Evolutionary conservation across 1,284 basidiomycete genomes (phyloP), one percentile per base, ranked within the genome.

Genomic region (Amylostereum chailletii): DNA sequence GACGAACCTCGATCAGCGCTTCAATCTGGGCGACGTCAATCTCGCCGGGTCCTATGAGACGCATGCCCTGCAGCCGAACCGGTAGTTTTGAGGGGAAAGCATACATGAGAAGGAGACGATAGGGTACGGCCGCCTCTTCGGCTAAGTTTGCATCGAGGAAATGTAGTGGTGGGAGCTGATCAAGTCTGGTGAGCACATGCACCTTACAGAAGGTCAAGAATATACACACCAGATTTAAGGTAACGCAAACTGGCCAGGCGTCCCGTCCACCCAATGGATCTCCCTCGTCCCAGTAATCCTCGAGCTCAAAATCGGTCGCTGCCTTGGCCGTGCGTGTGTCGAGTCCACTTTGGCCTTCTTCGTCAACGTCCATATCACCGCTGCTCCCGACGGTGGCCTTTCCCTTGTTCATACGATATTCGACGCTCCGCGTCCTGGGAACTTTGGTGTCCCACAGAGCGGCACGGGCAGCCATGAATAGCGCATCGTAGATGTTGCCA

Each of bases 251-350:
- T 2, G 89, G 89, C 81, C 89, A 86, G 8, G 60, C 54, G 3
- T 83, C 77, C 47, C 77, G 66, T 2, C 76, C 79, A 44, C 68
- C 71, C 40, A 91, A 61, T 4, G 69, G 64, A 50, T 82, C 82
- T 0, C 89, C 89, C 57, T 90, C 87, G 55, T 89, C 88, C 86
- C 86, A 89, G 55, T 83, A 87, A 64, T 91, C 88, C 10, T 79
- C 74, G 26, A 91, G 70, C 65, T 92, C 89, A 59, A 91, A 91
- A 61, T 92, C 89, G 3, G 75, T 75, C 3, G 81, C 82, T 6
- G 63, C 65, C 32, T 54, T 61, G 34, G 73, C 63, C 9, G 67
- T 64, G 8, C 77, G 71, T 10, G 78, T 84, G 57, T 81, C 79
- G 43, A 87, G 75, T 0, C 76, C 77, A 55, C 80, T 83, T 7